A percentile compares a stretch with the other conserved stretches of the same genome.
Conservation (phyloP, 768 basidiomycete species). For the Boletus rufocinnamomeus region DNA sequence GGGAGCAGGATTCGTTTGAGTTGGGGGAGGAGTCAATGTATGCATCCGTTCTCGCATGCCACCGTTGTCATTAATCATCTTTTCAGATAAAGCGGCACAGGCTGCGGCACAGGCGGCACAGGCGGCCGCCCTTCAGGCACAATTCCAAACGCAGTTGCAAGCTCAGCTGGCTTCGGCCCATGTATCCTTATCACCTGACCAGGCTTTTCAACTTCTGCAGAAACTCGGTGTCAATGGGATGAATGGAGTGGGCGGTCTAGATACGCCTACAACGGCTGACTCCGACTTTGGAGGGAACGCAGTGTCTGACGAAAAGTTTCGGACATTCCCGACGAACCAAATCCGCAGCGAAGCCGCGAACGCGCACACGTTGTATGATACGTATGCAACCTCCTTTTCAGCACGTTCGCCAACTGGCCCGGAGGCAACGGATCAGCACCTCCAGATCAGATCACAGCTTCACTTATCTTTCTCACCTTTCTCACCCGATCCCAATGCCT, state of each 20-base stretch:
- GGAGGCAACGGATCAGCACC: conserved; percentile 21
- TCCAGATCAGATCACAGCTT: conserved; percentile 22
- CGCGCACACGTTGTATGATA: conserved; percentile 23
- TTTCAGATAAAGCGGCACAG: conserved; percentile 83
- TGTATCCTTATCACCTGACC: conserved; percentile 53
- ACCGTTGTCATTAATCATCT: conserved; percentile 7
- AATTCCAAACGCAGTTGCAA: conserved; percentile 41
- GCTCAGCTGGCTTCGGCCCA: conserved; percentile 30
- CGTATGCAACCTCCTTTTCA: conserved; percentile 21
- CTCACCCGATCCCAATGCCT: conserved; percentile 70
- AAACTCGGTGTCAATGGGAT: conserved; percentile 50
- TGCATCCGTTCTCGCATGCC: background rate
- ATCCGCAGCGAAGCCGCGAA: conserved; percentile 17
- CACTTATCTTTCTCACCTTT: conserved; percentile 65
- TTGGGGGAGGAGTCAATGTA: conserved; percentile 94
- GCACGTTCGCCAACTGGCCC: conserved; percentile 15
- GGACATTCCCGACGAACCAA: conserved; percentile 24
- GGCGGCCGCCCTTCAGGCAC: conserved; percentile 64
- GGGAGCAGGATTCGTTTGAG: conserved; percentile 89
- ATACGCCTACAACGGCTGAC: conserved; percentile 10
- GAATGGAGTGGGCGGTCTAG: conserved; percentile 24
- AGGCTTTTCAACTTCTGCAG: conserved; percentile 62
- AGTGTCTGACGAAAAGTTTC: conserved; percentile 28
- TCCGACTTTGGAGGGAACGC: conserved; percentile 20
- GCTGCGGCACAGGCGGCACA: conserved; percentile 85